Percentiles rank a stretch among this genome's conserved stretches.
Conservation (phyloP, 495 filamentous ascomycete genomes). For the Thozetella sp. region DNA sequence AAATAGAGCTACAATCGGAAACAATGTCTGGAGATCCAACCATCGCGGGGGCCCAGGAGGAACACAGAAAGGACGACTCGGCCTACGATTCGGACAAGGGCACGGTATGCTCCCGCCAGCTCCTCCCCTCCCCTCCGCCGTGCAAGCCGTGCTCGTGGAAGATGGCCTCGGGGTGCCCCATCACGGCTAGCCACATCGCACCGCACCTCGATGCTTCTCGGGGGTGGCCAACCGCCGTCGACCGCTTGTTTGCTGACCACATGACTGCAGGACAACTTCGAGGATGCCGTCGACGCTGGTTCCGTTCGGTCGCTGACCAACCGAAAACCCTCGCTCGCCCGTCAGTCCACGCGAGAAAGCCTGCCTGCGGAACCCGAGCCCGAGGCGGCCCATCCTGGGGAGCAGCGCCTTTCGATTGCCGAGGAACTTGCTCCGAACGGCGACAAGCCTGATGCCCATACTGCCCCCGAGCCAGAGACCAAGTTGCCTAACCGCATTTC, state of each 20-base stretch:
- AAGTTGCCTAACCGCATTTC: slow-evolving; percentile 64
- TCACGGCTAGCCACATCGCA: too few relatives aligned
- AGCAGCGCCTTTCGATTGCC: neutral
- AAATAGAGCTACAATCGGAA: neutral
- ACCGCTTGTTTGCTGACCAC: slow-evolving; percentile 11
- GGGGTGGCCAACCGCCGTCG: slow-evolving; percentile 1
- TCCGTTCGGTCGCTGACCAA: slow-evolving; percentile 50
- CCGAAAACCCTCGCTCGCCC: slow-evolving; percentile 44
- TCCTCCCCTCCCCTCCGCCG: neutral
- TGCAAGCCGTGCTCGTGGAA: too few relatives aligned
- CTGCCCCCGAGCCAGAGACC: slow-evolving; percentile 13
- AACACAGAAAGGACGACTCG: neutral
- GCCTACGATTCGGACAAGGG: slow-evolving; percentile 31
- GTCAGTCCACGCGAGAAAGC: slow-evolving; percentile 20
- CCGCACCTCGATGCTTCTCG: too few relatives aligned
- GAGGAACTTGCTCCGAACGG: neutral
- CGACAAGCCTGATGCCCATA: slow-evolving; percentile 8
- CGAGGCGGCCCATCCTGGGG: slow-evolving; percentile 32
- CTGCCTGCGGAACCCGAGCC: slow-evolving; percentile 23
- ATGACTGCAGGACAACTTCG: slow-evolving; percentile 67
- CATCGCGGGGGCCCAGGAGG: neutral
- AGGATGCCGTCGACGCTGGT: slow-evolving; percentile 69
- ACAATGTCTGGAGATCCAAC: slow-evolving; percentile 1
- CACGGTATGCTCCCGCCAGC: slow-evolving; percentile 27
- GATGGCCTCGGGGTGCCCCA: too few relatives aligned